phyloP scores from a whole-genome alignment of 495 filamentous ascomycete species.

The Lasiosphaeria hispida region DNA sequence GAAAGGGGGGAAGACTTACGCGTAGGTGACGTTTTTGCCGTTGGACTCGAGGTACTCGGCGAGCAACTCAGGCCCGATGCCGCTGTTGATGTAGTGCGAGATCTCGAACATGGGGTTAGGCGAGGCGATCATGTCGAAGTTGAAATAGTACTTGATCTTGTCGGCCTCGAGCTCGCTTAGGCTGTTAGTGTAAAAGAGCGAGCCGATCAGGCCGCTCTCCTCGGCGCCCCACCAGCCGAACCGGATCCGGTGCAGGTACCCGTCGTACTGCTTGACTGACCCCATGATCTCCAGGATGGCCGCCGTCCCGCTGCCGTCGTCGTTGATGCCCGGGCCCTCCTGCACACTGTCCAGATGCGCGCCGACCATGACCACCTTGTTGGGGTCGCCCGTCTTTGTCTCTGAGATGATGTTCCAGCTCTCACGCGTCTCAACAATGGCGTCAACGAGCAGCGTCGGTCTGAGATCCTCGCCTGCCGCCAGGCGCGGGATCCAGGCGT shows the following conservation, averaged over 20 bases:
- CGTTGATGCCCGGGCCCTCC: constrained; percentile 51
- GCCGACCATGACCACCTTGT: constrained; percentile 62
- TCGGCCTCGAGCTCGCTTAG: constrained; percentile 39
- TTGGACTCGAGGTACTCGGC: constrained; percentile 30
- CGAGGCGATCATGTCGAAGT: constrained; percentile 77
- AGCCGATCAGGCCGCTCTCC: constrained; percentile 62
- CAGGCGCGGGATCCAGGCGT: constrained; percentile 43
- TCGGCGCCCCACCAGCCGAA: constrained; percentile 72
- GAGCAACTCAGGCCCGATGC: constrained; percentile 29
- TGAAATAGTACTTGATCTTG: constrained; percentile 66
- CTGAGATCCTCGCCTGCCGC: constrained; percentile 30
- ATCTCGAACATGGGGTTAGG: constrained; percentile 65
- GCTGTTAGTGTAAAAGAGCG: constrained; percentile 54
- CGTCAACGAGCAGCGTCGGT: constrained; percentile 32
- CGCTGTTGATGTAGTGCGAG: constrained; percentile 43
- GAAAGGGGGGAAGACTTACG: constrained; percentile 1
- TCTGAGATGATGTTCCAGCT: constrained; percentile 65
- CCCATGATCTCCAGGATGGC: constrained; percentile 58
- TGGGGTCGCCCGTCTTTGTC: constrained; percentile 61
- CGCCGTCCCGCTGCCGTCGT: constrained; percentile 54
- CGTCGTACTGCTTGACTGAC: constrained; percentile 57
- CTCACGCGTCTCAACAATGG: constrained; percentile 45
- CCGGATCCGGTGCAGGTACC: constrained; percentile 58
- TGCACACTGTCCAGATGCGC: constrained; percentile 69
- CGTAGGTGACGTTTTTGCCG: constrained; percentile 28